phyloP scores from a whole-genome alignment of 23 red algal species.

The Gracilaria caudata region DNA sequence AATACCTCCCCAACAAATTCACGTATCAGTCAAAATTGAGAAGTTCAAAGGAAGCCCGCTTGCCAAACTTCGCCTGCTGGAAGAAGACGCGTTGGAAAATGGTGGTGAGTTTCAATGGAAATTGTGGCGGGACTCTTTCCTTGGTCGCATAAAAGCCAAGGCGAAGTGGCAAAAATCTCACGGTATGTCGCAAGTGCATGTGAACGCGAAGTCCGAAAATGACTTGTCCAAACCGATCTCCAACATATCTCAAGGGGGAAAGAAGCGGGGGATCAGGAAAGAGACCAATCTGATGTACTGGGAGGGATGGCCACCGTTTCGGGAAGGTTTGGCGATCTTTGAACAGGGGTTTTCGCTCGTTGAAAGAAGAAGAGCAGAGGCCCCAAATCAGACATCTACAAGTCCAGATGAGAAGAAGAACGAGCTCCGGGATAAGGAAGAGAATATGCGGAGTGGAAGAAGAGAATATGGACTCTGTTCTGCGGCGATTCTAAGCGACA shows the following conservation, averaged over 20 bases:
- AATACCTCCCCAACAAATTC: background rate
- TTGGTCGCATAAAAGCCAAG: constrained; percentile 40
- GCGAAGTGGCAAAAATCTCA: constrained; percentile 55
- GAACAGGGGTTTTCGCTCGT: constrained; percentile 22
- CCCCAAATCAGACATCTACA: background rate
- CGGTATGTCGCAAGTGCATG: constrained; percentile 30
- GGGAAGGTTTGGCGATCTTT: constrained; percentile 46
- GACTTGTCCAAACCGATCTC: background rate
- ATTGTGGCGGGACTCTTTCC: constrained; percentile 36
- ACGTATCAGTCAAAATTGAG: background rate
- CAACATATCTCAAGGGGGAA: background rate
- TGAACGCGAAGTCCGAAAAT: background rate
- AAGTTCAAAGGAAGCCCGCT: background rate
- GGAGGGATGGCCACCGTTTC: constrained; percentile 61
- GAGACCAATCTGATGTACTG: background rate
- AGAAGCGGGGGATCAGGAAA: background rate
- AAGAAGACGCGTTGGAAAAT: background rate
- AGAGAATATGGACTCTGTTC: background rate
- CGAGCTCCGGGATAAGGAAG: background rate
- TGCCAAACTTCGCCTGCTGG: background rate
- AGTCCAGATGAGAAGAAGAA: too few species aligned
- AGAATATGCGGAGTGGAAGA: background rate
- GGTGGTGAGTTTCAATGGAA: constrained; percentile 31
- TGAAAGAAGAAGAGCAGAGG: too few species aligned
- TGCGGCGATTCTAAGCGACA: background rate